phyloP scores from a whole-genome alignment of 2,329 filamentous ascomycete genomes.

The Colletotrichum tofieldiae region DNA sequence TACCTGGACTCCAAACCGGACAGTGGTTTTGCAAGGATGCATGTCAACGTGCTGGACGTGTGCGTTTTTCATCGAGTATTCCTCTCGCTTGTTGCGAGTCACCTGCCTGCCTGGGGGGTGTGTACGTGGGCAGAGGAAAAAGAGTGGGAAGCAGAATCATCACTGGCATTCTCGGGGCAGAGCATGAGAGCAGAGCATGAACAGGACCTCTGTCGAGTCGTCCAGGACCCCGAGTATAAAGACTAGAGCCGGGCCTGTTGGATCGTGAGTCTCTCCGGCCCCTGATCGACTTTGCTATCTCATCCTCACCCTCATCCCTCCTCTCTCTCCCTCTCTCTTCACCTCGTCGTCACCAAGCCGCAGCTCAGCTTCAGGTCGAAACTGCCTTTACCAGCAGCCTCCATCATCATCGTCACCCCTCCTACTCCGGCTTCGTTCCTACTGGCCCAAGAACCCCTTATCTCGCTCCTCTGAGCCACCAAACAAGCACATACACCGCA shows the following conservation, averaged over 20 bases:
- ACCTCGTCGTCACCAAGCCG: slow-evolving; percentile 7
- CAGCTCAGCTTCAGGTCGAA: slow-evolving; percentile 3
- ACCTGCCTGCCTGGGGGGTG: slow-evolving; percentile 27
- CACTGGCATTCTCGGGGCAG: neutral
- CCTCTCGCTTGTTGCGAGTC: slow-evolving; percentile 28
- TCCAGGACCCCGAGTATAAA: slow-evolving; percentile 32
- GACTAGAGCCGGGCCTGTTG: slow-evolving; percentile 23
- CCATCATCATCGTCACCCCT: neutral
- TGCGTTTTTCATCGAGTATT: slow-evolving; percentile 17
- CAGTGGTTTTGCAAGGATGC: slow-evolving; percentile 34
- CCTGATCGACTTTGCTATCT: slow-evolving; percentile 31
- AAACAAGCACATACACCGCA: neutral
- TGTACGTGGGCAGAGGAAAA: neutral
- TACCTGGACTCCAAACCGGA: neutral
- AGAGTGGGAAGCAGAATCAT: slow-evolving; percentile 17
- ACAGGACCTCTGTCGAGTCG: slow-evolving; percentile 17
- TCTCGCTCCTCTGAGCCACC: slow-evolving; percentile 1
- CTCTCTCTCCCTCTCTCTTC: neutral
- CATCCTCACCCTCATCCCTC: slow-evolving; percentile 12
- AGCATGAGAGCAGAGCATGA: slow-evolving; percentile 6
- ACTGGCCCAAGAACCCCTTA: slow-evolving; percentile 5
- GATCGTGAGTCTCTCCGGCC: slow-evolving; percentile 27
- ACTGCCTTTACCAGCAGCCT: slow-evolving; percentile 8
- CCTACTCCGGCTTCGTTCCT: slow-evolving; percentile 19
- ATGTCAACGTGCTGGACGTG: slow-evolving; percentile 33